phyloP scores from a whole-genome alignment of 306 rosid species.

The cucumber (Cucumis sativus) region DNA sequence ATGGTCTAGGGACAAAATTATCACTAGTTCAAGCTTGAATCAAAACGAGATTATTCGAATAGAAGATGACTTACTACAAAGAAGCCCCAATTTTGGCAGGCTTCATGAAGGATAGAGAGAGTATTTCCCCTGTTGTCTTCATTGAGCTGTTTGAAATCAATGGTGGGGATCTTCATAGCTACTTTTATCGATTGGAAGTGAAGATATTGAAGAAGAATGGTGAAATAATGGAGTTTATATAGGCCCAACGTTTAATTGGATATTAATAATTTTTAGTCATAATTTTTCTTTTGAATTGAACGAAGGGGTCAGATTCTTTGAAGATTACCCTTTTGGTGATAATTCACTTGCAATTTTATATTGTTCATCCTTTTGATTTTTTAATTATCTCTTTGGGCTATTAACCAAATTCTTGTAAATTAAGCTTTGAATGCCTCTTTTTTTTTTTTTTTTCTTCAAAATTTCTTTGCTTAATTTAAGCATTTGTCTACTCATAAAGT shows the following conservation, averaged over 20 bases:
- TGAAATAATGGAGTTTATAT: slow-evolving; percentile 31
- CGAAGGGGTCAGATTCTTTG: background rate
- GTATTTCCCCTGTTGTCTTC: slow-evolving; percentile 48
- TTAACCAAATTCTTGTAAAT: background rate
- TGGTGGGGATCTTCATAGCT: slow-evolving; percentile 47
- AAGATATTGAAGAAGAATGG: slow-evolving; percentile 11
- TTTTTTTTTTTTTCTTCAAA: background rate
- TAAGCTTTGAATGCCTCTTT: background rate
- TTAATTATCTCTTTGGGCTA: background rate
- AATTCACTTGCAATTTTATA: background rate
- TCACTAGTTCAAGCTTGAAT: no score
- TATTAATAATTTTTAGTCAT: background rate
- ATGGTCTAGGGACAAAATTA: no score
- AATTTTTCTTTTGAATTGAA: background rate
- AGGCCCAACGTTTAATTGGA: slow-evolving; percentile 10
- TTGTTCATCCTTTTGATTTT: background rate
- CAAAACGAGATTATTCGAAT: background rate
- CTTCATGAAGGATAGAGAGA: slow-evolving; percentile 50
- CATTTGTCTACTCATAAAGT: background rate
- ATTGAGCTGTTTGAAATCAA: slow-evolving; percentile 54
- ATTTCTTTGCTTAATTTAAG: background rate
- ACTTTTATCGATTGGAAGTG: background rate
- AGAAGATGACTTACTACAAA: slow-evolving; percentile 28
- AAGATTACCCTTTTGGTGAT: background rate
- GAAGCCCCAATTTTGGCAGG: slow-evolving; percentile 72